phyloP scores from a whole-genome alignment of 2,329 filamentous ascomycete species.

The Talaromyces sp. region DNA sequence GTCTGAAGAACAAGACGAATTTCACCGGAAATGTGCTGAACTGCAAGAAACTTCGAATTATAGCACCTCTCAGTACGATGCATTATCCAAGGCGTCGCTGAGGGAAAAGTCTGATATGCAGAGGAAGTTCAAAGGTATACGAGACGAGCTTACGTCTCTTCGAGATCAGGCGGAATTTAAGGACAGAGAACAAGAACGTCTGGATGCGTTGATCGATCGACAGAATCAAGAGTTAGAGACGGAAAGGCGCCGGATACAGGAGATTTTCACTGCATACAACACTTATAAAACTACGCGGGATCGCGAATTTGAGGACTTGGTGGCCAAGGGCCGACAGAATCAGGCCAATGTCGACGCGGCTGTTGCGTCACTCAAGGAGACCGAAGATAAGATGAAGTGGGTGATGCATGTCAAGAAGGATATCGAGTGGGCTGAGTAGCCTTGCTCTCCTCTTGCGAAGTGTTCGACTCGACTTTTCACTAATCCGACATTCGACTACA shows the following conservation, averaged over 20 bases:
- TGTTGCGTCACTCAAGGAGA: constrained; percentile 40
- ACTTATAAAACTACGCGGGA: constrained; percentile 44
- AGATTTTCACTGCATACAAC: constrained; percentile 38
- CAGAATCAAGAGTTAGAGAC: constrained; percentile 44
- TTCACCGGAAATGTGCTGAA: constrained; percentile 38
- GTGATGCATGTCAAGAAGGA: constrained; percentile 42
- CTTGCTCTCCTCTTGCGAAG: neutral
- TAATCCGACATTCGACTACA: neutral
- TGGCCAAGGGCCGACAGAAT: constrained; percentile 30
- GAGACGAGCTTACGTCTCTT: constrained; percentile 33
- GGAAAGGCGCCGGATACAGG: constrained; percentile 39
- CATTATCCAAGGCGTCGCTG: constrained; percentile 38
- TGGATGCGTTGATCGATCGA: constrained; percentile 46
- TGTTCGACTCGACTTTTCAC: neutral
- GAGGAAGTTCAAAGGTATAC: constrained; percentile 37
- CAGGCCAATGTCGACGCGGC: constrained; percentile 35
- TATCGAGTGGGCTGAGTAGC: constrained; percentile 29
- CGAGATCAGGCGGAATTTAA: constrained; percentile 36
- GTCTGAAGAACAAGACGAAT: constrained; percentile 39
- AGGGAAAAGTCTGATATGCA: constrained; percentile 41
- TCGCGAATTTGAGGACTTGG: constrained; percentile 33
- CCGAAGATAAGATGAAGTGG: constrained; percentile 48
- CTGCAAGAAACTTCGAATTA: constrained; percentile 39
- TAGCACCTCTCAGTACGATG: constrained; percentile 43
- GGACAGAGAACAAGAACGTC: constrained; percentile 35